Percentiles rank a stretch among this genome's conserved stretches.
These are phyloP conservation scores for Nakazawaea siamensis DNA, from an alignment of 805 yeast species.

Conservation along the genomic window DNA sequence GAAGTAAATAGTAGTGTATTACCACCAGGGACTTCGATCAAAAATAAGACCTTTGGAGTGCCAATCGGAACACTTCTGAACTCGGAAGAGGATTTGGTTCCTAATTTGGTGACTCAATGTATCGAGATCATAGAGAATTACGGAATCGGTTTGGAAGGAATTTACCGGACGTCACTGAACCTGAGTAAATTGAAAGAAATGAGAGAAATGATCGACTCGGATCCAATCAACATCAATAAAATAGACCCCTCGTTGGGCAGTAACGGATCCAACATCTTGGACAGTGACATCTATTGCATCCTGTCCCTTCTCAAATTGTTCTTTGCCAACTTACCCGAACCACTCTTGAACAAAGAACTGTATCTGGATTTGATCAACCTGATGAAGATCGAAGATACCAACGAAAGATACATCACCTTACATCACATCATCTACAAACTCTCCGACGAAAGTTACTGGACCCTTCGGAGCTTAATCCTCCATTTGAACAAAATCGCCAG, in stretches of 20 bases:
- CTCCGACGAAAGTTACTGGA: constrained; percentile 94
- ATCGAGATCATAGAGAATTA: constrained; percentile 77
- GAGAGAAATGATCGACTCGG: constrained; percentile 61
- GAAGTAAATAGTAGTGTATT: constrained; percentile 5
- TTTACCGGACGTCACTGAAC: constrained; percentile 82
- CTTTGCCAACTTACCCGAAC: constrained; percentile 81
- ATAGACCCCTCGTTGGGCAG: constrained; percentile 31
- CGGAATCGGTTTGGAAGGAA: constrained; percentile 83
- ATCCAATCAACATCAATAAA: constrained; percentile 54
- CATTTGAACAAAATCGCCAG: constrained; percentile 73
- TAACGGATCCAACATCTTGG: constrained; percentile 45
- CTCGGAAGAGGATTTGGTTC: constrained; percentile 86
- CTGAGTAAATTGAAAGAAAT: constrained; percentile 65
- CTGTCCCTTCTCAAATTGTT: constrained; percentile 81
- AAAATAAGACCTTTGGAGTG: constrained; percentile 63
- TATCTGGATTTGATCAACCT: constrained; percentile 60
- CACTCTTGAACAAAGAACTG: constrained; percentile 61
- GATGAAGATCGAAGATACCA: constrained; percentile 56
- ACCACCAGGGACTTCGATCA: constrained; percentile 26
- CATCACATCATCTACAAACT: constrained; percentile 84
- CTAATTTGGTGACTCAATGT: constrained; percentile 82
- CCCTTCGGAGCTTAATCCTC: constrained; percentile 75
- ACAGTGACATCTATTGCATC: constrained; percentile 80
- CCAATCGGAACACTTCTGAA: constrained; percentile 72
- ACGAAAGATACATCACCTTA: constrained; percentile 56